phyloP scores from a whole-genome alignment of 352 stramenopile species.

The Globisporangium mamillatum region DNA sequence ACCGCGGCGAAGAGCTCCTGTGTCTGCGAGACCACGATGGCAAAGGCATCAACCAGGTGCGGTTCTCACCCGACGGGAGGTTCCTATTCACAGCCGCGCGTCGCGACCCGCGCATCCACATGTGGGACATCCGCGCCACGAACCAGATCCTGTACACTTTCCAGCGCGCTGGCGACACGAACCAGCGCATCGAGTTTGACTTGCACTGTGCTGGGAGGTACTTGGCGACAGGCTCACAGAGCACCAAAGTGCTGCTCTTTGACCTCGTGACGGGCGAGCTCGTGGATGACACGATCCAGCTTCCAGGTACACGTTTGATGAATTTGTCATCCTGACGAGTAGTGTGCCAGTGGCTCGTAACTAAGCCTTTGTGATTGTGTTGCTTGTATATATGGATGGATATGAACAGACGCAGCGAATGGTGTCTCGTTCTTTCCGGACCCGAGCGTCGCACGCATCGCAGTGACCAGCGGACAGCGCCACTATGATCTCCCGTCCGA shows the following conservation, averaged over 20 bases:
- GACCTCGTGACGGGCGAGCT: conserved; percentile 50
- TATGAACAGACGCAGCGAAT: conserved; percentile 49
- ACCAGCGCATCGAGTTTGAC: conserved; percentile 79
- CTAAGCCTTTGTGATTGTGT: background rate
- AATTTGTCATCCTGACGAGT: no score
- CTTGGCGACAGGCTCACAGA: conserved; percentile 58
- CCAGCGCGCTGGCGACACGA: conserved; percentile 54
- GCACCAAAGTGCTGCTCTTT: conserved; percentile 52
- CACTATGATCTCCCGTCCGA: conserved; percentile 63
- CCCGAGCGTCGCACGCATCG: conserved; percentile 33
- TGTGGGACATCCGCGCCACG: conserved; percentile 81
- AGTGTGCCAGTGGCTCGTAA: background rate
- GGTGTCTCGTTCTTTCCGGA: conserved; percentile 79
- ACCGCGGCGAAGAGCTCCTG: conserved; percentile 62
- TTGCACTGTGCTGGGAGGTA: conserved; percentile 60
- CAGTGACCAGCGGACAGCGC: conserved; percentile 60
- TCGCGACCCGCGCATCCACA: conserved; percentile 68
- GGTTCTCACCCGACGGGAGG: conserved; percentile 71
- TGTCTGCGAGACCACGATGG: conserved; percentile 67
- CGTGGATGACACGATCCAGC: conserved; percentile 39
- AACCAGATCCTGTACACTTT: conserved; percentile 68
- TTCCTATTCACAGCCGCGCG: conserved; percentile 77
- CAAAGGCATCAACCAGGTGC: conserved; percentile 75
- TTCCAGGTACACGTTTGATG: conserved; percentile 16
- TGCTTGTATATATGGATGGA: no score